Evolutionary conservation across 805 yeast species (phyloP).

Genomic region (Candida qinlingensis): DNA sequence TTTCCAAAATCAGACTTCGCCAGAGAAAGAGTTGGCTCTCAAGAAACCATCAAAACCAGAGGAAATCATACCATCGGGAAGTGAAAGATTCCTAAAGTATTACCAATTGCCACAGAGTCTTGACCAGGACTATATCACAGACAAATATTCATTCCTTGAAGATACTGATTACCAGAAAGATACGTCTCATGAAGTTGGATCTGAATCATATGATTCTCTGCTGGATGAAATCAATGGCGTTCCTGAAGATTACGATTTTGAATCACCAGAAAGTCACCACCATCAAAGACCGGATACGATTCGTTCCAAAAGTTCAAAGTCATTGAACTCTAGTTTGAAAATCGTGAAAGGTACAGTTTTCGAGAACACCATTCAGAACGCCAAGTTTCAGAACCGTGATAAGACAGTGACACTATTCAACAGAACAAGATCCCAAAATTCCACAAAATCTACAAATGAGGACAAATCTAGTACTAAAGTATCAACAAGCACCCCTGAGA

Average conservation of each 20-base stretch:
- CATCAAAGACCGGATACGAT: not conserved
- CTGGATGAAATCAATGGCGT: constrained; percentile 47
- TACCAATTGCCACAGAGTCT: constrained; percentile 32
- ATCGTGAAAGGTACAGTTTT: constrained; percentile 19
- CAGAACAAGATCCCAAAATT: constrained; percentile 7
- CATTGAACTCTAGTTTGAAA: constrained; percentile 15
- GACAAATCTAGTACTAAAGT: too few relatives aligned
- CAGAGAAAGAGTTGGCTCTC: not conserved
- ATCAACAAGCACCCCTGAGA: not conserved
- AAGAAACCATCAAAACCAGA: not conserved
- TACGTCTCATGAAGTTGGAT: constrained; percentile 4
- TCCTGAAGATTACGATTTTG: constrained; percentile 38
- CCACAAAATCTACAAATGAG: constrained; percentile 1
- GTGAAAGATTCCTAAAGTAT: constrained; percentile 27
- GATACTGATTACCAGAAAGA: constrained; percentile 6
- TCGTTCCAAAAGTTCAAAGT: constrained; percentile 11
- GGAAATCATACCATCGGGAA: not conserved
- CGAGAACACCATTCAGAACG: constrained; percentile 27
- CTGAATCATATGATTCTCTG: constrained; percentile 33
- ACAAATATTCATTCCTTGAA: constrained; percentile 1
- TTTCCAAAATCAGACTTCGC: not conserved
- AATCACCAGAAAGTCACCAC: not conserved
- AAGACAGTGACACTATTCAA: constrained; percentile 37
- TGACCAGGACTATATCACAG: constrained; percentile 28
- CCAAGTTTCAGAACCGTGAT: constrained; percentile 31